Conservation (phyloP, 2,329 filamentous ascomycete genomes). For the Microcera coccophila region DNA sequence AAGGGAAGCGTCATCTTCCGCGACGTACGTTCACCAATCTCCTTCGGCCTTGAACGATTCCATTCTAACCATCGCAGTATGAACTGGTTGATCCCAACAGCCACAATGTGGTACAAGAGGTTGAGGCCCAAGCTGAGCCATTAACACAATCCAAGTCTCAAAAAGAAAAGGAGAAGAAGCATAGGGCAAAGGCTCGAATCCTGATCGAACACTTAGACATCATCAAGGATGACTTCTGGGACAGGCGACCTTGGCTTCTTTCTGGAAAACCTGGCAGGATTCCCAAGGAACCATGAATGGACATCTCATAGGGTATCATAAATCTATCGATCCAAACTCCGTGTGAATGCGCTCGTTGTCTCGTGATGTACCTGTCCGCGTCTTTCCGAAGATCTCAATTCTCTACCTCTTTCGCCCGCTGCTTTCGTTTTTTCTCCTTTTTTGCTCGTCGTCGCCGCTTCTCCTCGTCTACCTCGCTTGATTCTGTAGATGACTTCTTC, state of each 20-base stretch:
- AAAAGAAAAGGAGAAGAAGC: constrained; percentile 76
- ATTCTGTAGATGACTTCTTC: constrained; percentile 26
- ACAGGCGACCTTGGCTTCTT: constrained; percentile 76
- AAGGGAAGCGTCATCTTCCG: constrained; percentile 90
- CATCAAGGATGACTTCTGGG: constrained; percentile 94
- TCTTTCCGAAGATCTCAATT: constrained; percentile 11
- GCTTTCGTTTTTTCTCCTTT: constrained; percentile 40
- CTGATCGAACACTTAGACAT: constrained; percentile 85
- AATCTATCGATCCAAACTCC: constrained; percentile 27
- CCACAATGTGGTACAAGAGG: constrained; percentile 44
- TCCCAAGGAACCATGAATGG: constrained; percentile 53
- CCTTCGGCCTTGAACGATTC: too few relatives aligned
- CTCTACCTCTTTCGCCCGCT: constrained; percentile 24
- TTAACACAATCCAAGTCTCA: constrained; percentile 70
- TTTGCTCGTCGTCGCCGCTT: constrained; percentile 43
- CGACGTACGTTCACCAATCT: constrained; percentile 52
- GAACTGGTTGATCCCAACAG: constrained; percentile 61
- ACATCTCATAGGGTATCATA: constrained; percentile 32
- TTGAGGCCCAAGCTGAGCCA: constrained; percentile 50
- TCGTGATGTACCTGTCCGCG: constrained; percentile 13
- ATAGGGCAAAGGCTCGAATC: constrained; percentile 73
- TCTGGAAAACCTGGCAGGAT: constrained; percentile 69
- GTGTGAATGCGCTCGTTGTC: constrained; percentile 17
- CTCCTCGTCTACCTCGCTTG: constrained; percentile 38
- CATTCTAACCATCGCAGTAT: constrained; percentile 49